phyloP scores from a whole-genome alignment of 1,284 basidiomycete species.

The Cutaneotrichosporon spelunceum region DNA sequence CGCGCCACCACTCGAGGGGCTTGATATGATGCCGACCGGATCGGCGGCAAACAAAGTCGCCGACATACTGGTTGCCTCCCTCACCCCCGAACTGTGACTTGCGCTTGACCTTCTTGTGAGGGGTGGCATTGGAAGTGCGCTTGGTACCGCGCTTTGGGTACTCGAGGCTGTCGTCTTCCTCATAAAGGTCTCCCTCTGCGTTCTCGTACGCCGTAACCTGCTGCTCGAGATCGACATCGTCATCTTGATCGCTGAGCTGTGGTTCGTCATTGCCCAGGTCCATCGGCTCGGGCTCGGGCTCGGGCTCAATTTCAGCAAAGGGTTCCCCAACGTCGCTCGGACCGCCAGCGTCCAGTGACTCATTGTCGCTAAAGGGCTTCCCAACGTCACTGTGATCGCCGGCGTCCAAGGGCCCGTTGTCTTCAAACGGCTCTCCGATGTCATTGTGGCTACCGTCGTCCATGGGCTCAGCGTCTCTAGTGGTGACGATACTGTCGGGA shows the following conservation, averaged over 20 bases:
- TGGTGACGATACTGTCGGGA: background rate
- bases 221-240: slow-evolving; percentile 9
- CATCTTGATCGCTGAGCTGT: slow-evolving; percentile 1
- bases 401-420: slow-evolving; percentile 22
- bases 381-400: slow-evolving; percentile 26
- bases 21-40: slow-evolving; percentile 67
- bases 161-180: background rate
- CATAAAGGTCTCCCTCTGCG: background rate
- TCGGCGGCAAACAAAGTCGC: slow-evolving; percentile 61
- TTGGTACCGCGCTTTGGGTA: background rate
- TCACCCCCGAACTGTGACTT: slow-evolving; percentile 10
- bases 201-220: slow-evolving; percentile 11
- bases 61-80: slow-evolving; percentile 46
- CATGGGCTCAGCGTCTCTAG: background rate
- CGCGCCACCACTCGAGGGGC: slow-evolving; percentile 91
- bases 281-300: slow-evolving; percentile 20
- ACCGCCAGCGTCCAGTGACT: slow-evolving; percentile 14
- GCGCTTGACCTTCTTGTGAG: slow-evolving; percentile 11
- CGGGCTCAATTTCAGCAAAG: slow-evolving; percentile 25
- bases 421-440: slow-evolving; percentile 17
- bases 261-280: slow-evolving; percentile 9
- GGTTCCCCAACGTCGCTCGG: slow-evolving; percentile 3
- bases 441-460: slow-evolving; percentile 31
- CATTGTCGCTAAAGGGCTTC: slow-evolving; percentile 26
- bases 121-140: background rate